Conservation (phyloP, 345 rosid species). For the Jatropha curcas region DNA sequence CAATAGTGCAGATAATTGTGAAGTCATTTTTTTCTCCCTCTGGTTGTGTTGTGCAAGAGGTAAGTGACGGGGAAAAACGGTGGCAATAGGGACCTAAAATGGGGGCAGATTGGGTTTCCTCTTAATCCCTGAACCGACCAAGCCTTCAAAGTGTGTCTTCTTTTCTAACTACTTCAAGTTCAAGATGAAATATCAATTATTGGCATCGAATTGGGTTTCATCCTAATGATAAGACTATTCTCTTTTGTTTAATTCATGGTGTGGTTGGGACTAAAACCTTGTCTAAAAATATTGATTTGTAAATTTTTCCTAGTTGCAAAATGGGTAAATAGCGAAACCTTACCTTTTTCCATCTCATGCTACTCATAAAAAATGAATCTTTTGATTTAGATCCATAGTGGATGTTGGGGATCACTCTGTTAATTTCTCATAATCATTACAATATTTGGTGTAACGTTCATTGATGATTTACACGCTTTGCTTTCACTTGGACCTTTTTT, state of each 20-base stretch:
- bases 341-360: neutral
- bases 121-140: neutral
- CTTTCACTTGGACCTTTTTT: neutral
- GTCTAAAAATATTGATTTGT: neutral
- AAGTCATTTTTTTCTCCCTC: neutral
- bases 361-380: neutral
- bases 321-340: neutral
- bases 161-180: neutral
- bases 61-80: neutral
- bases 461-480: neutral
- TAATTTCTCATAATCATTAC: neutral
- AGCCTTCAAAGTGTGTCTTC: neutral
- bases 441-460: neutral
- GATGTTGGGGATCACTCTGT: too few relatives aligned
- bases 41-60: neutral
- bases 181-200: neutral
- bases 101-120: neutral
- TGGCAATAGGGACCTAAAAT: slow-evolving; percentile 4
- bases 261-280: neutral
- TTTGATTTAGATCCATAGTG: neutral
- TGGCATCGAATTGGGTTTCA: neutral
- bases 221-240: too few relatives aligned
- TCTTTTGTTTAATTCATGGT: neutral
- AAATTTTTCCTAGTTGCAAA: neutral
- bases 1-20: neutral